These are phyloP conservation scores for Cladosporium sp. DNA, from an alignment of 2,329 filamentous ascomycete species.

Conservation along the genomic window DNA sequence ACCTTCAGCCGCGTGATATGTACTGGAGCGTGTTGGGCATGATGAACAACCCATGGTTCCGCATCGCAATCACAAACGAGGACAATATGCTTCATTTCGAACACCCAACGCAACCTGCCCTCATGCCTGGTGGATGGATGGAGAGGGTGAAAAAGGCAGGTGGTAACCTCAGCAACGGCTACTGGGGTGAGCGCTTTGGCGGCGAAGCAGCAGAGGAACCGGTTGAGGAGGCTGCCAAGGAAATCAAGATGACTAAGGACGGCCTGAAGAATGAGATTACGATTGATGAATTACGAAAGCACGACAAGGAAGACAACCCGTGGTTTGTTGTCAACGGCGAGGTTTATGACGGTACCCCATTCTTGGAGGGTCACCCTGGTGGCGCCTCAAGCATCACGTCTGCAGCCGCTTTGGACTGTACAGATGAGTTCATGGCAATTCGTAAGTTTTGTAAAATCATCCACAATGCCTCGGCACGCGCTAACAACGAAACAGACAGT, in stretches of 20 bases:
- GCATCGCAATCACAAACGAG: constrained; percentile 70
- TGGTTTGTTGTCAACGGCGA: constrained; percentile 89
- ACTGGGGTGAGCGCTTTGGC: constrained; percentile 71
- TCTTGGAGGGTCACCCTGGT: constrained; percentile 77
- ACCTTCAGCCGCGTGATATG: constrained; percentile 83
- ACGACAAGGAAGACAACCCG: constrained; percentile 60
- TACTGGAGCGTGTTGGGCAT: constrained; percentile 94
- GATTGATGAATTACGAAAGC: constrained; percentile 65
- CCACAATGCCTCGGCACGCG: background rate
- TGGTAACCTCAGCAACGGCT: constrained; percentile 73
- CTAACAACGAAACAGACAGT: constrained; percentile 55
- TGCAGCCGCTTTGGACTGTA: constrained; percentile 74
- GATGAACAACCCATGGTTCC: constrained; percentile 98
- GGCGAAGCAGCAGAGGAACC: constrained; percentile 43
- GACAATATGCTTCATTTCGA: constrained; percentile 66
- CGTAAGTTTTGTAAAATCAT: constrained; percentile 53
- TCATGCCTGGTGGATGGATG: constrained; percentile 86
- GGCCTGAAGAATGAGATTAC: constrained; percentile 59
- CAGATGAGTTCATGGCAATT: constrained; percentile 88
- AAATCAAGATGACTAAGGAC: constrained; percentile 74
- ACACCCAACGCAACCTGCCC: constrained; percentile 77
- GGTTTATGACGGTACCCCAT: constrained; percentile 80
- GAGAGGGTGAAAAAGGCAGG: constrained; percentile 79
- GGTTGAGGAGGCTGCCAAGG: constrained; percentile 50
- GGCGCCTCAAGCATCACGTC: constrained; percentile 79